These are phyloP conservation scores for Marasmius oreades DNA, from an alignment of 1,284 basidiomycete species.

Conservation along the genomic window DNA sequence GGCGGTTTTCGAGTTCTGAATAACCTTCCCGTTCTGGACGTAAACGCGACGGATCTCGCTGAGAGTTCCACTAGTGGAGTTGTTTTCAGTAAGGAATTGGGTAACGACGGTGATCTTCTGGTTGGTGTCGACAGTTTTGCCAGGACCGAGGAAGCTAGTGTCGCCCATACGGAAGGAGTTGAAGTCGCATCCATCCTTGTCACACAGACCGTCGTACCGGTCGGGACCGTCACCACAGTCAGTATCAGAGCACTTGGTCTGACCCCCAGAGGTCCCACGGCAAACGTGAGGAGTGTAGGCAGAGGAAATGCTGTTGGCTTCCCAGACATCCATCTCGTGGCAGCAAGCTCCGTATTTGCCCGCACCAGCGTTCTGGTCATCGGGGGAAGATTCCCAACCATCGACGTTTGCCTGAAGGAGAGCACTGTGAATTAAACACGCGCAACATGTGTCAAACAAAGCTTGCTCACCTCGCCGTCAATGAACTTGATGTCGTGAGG, in stretches of 20 bases:
- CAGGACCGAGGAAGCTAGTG: constrained; percentile 44
- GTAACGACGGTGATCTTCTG: constrained; percentile 51
- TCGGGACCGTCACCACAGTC: constrained; percentile 28
- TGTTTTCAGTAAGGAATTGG: constrained; percentile 48
- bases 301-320: constrained; percentile 24
- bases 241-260: constrained; percentile 34
- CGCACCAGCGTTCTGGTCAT: constrained; percentile 20
- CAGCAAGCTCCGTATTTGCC: constrained; percentile 44
- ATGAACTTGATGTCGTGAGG: constrained; percentile 52
- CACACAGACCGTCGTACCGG: constrained; percentile 40
- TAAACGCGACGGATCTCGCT: constrained; percentile 53
- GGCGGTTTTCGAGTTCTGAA: constrained; percentile 44
- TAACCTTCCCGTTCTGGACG: constrained; percentile 49
- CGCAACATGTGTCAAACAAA: neutral
- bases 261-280: constrained; percentile 21
- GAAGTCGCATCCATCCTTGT: constrained; percentile 53
- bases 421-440: neutral
- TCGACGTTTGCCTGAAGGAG: constrained; percentile 35
- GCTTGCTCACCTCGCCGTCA: constrained; percentile 39
- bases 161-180: constrained; percentile 56
- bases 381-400: constrained; percentile 31
- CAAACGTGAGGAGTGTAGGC: constrained; percentile 51
- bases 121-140: constrained; percentile 39
- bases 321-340: constrained; percentile 53
- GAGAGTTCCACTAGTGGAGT: constrained; percentile 41